Conservation (phyloP, 1,139 yeast genomes). For the Suhomyces maxii region DNA sequence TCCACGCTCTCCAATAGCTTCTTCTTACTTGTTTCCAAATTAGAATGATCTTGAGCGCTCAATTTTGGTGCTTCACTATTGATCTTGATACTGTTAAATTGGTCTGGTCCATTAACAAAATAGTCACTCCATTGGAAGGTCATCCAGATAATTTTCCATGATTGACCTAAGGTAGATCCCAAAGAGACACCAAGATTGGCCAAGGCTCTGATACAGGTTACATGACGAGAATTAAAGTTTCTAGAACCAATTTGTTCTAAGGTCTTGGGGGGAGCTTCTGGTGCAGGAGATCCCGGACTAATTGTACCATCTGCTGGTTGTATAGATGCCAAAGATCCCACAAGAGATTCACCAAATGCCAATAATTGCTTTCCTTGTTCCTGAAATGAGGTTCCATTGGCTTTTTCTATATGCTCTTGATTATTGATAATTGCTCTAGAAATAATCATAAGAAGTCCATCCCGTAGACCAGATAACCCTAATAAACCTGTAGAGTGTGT, state of each 20-base stretch:
- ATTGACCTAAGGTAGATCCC: slow-evolving; percentile 64
- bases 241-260: slow-evolving; percentile 19
- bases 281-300: background rate
- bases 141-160: slow-evolving; percentile 70
- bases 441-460: slow-evolving; percentile 58
- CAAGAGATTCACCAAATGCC: slow-evolving; percentile 61
- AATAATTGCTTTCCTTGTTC: slow-evolving; percentile 38
- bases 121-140: slow-evolving; percentile 77
- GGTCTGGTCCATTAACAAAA: slow-evolving; percentile 62
- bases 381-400: slow-evolving; percentile 14
- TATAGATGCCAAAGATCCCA: slow-evolving; percentile 49
- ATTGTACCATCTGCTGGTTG: background rate
- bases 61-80: slow-evolving; percentile 31
- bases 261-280: background rate
- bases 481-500: slow-evolving; percentile 84
- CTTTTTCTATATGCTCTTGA: slow-evolving; percentile 20
- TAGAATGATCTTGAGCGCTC: slow-evolving; percentile 45
- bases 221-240: slow-evolving; percentile 59
- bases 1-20: slow-evolving; percentile 64
- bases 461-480: slow-evolving; percentile 54
- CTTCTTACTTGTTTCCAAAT: slow-evolving; percentile 55
- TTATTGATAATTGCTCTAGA: slow-evolving; percentile 54
- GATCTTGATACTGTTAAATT: slow-evolving; percentile 15
- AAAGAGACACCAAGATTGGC: slow-evolving; percentile 74
- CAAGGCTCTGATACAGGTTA: slow-evolving; percentile 76